These are phyloP conservation scores for Chlorella sp. DNA, from an alignment of 139 green algal species.

Conservation along the genomic window DNA sequence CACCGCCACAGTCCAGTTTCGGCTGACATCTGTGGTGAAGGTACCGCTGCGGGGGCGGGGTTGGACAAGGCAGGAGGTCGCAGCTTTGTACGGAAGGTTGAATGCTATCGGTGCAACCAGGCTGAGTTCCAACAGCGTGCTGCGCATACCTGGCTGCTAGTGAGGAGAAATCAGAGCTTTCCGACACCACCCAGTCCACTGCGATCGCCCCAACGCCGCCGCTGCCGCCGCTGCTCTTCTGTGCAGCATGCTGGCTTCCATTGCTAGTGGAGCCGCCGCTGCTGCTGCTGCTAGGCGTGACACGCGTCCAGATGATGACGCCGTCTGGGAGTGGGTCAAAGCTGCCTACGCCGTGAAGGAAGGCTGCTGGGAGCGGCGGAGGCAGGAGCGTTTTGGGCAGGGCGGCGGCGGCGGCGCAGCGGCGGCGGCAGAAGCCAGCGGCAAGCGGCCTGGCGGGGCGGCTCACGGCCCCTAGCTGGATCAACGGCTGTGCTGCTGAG, in stretches of 20 bases:
- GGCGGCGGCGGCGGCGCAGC: background rate
- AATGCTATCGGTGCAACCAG: background rate
- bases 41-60: background rate
- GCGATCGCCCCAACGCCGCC: background rate
- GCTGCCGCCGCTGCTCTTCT: too few relatives aligned
- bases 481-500: too few relatives aligned
- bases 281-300: background rate
- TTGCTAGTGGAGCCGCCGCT: too few relatives aligned
- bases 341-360: conserved; percentile 31
- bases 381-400: background rate
- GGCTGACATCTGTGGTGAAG: background rate
- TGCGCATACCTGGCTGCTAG: background rate
- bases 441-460: too few relatives aligned
- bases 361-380: background rate
- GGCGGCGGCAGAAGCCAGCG: background rate
- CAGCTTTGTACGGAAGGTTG: background rate
- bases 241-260: too few relatives aligned
- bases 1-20: conserved; percentile 17
- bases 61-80: background rate
- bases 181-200: conserved; percentile 24
- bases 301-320: conserved; percentile 37
- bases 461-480: too few relatives aligned
- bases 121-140: background rate
- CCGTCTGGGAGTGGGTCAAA: conserved; percentile 21
- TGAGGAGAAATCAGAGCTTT: background rate